phyloP scores from a whole-genome alignment of 805 yeast species.

The Nakazawaea molendinolei region DNA sequence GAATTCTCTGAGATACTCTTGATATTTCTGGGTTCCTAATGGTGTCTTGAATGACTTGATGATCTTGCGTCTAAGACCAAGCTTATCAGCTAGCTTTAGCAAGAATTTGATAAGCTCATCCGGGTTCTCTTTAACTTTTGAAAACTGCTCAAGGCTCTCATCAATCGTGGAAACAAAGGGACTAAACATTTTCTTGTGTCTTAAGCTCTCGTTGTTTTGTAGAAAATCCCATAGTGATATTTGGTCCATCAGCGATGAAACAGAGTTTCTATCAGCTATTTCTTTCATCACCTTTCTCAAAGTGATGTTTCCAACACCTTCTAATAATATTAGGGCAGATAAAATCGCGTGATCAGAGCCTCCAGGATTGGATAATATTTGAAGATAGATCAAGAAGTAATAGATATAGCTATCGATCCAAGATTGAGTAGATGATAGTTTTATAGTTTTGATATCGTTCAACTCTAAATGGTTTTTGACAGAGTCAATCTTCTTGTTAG shows the following conservation, averaged over 20 bases:
- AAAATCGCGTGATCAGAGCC: constrained; percentile 22
- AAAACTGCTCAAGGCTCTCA: constrained; percentile 15
- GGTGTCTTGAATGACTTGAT: constrained; percentile 21
- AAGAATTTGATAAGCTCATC: constrained; percentile 27
- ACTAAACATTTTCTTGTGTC: constrained; percentile 16
- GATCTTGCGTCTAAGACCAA: constrained; percentile 28
- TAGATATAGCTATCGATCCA: constrained; percentile 44
- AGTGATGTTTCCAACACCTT: constrained; percentile 11
- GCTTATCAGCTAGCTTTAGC: constrained; percentile 23
- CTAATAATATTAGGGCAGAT: constrained; percentile 20
- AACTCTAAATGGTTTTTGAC: constrained; percentile 30
- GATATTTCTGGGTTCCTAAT: constrained; percentile 20
- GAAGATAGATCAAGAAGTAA: constrained; percentile 42
- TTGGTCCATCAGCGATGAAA: constrained; percentile 14
- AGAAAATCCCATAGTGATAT: constrained; percentile 11
- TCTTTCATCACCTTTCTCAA: constrained; percentile 12
- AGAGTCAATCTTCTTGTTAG: constrained; percentile 41
- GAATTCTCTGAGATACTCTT: constrained; percentile 28
- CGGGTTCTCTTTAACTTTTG: constrained; percentile 26
- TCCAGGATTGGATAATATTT: constrained; percentile 29
- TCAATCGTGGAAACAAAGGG: constrained; percentile 15
- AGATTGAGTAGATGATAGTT: constrained; percentile 38
- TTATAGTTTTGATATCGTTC: constrained; percentile 36
- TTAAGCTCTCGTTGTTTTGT: constrained; percentile 7
- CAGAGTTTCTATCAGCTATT: constrained; percentile 13